A percentile compares a stretch with the other conserved stretches of the same genome.
Evolutionary conservation across 306 rosid species (phyloP).

Genomic region (Urtica urens): DNA sequence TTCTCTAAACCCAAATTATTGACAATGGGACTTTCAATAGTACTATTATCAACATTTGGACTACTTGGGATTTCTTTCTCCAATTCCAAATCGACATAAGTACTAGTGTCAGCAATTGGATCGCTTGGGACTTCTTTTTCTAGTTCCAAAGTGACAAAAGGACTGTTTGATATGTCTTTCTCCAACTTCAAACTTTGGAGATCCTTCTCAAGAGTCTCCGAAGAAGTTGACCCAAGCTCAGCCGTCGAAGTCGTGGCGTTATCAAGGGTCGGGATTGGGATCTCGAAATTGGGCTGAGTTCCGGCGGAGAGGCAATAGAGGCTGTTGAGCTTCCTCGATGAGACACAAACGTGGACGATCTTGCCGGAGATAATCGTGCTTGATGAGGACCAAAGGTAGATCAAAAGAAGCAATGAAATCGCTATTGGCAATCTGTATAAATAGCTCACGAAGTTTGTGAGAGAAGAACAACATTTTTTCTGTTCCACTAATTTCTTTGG

Average conservation of each 20-base stretch:
- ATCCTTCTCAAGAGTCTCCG: too few species aligned
- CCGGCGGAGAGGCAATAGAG: conserved; percentile 66
- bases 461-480: conserved; percentile 6
- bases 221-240: too few species aligned
- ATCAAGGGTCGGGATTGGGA: conserved; percentile 23
- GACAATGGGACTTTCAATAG: not conserved
- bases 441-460: conserved; percentile 18
- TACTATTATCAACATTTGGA: not conserved
- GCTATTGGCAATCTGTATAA: conserved; percentile 29
- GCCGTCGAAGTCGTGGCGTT: conserved; percentile 4
- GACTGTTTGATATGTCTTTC: too few species aligned
- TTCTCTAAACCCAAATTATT: not conserved
- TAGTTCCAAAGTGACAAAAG: too few species aligned
- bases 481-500: conserved; percentile 19
- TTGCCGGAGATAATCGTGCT: conserved; percentile 50
- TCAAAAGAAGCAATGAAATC: conserved; percentile 34
- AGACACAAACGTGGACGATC: conserved; percentile 55
- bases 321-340: conserved; percentile 48
- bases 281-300: conserved; percentile 38
- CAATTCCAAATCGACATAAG: not conserved
- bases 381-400: conserved; percentile 54
- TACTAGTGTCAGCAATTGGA: too few species aligned
- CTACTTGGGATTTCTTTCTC: not conserved
- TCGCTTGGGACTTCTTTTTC: too few species aligned
- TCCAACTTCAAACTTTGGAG: too few species aligned